A percentile compares a stretch with the other conserved stretches of the same genome.
Evolutionary conservation across 176 grass and related monocot species (phyloP).

Genomic region (Rhynchospora pubera): DNA sequence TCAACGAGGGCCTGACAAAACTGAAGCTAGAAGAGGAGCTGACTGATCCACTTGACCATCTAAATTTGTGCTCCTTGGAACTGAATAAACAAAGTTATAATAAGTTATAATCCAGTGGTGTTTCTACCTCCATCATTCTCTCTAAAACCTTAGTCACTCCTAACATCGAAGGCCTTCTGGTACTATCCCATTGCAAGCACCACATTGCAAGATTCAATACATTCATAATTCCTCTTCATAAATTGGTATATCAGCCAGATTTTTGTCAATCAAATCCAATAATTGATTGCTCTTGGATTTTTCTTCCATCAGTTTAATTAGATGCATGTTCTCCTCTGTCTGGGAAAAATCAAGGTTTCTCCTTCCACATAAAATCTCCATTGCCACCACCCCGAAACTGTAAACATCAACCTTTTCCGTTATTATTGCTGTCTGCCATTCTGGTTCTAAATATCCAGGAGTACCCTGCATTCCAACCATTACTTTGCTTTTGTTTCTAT

Average conservation of each 20-base stretch:
- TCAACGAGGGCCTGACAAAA: conserved; percentile 47
- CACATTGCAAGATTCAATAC: conserved; percentile 49
- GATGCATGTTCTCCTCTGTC: conserved; percentile 30
- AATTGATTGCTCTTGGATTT: conserved; percentile 20
- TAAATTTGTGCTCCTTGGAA: not conserved
- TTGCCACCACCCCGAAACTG: conserved; percentile 54
- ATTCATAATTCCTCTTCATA: conserved; percentile 24
- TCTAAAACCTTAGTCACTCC: conserved; percentile 44
- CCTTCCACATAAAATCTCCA: conserved; percentile 52
- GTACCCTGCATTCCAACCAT: conserved; percentile 41
- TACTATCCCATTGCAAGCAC: conserved; percentile 51
- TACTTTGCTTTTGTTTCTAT: conserved; percentile 35
- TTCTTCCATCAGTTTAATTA: conserved; percentile 36
- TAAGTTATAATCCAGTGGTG: conserved; percentile 17
- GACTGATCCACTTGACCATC: not conserved
- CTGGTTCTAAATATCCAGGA: conserved; percentile 52
- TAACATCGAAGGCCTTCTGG: conserved; percentile 52
- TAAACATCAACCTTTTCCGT: conserved; percentile 64
- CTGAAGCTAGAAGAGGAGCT: conserved; percentile 15
- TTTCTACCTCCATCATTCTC: conserved; percentile 29
- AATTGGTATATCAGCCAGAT: not conserved
- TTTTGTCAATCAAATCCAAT: conserved; percentile 27
- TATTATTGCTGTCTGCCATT: conserved; percentile 52
- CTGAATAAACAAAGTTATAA: conserved; percentile 17
- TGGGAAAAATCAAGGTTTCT: conserved; percentile 42